Base-by-base conservation (phyloP, 2,329 filamentous ascomycete genomes). In the Macrophomina tecta region DNA sequence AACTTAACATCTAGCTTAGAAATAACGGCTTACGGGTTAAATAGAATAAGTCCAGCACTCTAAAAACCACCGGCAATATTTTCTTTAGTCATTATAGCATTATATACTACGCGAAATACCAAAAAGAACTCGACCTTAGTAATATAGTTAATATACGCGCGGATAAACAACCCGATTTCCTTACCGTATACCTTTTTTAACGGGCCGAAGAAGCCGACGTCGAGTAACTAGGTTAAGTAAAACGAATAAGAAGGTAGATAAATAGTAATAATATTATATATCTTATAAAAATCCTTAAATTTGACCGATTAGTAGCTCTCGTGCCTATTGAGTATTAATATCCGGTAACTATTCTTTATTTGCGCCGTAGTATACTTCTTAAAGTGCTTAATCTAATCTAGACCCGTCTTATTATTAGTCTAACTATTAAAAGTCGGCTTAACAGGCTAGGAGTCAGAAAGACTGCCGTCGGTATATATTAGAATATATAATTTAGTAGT, bases 321-420 rank as follows among this genome's bases (percentile, higher is more conserved):
- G 71, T 80, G 69, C 30, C 75, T 70, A 70, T 81, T 74, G 18
- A 81, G 67, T 58, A 81, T 71, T 6, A 81, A 69, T 4, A 81
- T 68, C 34, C 72, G 66, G 72, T 78, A 76, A 58, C 8, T 46
- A 12, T 77, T 73, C 45, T 69, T 70, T 64, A 40, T 69, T 34
- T 67, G 69, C 23, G 46, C 49, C 55, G 64, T 72, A 65, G 69
- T 77, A 68, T 76, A 69, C 64, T 70, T 68, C 64, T 79, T 69
- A 70, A 79, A 79, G 69, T 79, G 68, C 72, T 77, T 51, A 28
- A 79, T 67, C 77, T 68, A 80, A 49, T 70, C 53, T 14, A 80
- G 64, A 32, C 73, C 72, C 58, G 74, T 72, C 67, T 76, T 52
- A 71, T 79, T 74, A 66, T 69, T 73, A n/a, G 74, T 79, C 74